Evolutionary conservation across 352 stramenopile species (phyloP), one percentile per base, ranked within the genome.

Genomic region (Pythium phragmitis): DNA sequence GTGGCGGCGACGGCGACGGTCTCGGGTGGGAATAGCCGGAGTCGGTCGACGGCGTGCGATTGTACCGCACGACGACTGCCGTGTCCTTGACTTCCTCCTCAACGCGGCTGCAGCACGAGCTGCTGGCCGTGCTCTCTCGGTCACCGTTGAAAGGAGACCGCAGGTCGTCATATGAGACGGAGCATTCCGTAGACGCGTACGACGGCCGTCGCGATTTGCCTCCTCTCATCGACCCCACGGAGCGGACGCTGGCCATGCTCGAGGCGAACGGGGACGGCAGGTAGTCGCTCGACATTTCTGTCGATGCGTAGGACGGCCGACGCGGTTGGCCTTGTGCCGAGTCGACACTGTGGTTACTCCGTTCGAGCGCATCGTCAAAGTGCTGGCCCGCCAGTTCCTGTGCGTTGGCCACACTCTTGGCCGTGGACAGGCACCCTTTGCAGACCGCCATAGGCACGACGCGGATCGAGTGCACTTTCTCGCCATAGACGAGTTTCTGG

Each of bases 341-440:
- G 26, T 28, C 26, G 26, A 28, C 26, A 28, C 26, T 28, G 26
- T 28, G 26, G 26, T 28, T 2, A 4, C 26, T 28, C 4, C 17
- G 50, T 23, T 7, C 36, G 50, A 7, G 34, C 26, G 26, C 26
- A 28, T 28, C 26, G 26, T 28, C 52, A 49, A 59, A 59, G 19
- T 59, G 37, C 37, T 51, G 47, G 39, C 41, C 23, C 23, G 53
- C 53, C 11, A 60, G 39, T 1, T 33, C 39, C 8, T 11, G 9
- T 16, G 26, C 21, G 2, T 39, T 39, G 28, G 16, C 28, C 21
- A 28, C 39, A 16, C n/a, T 13, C 26, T 28, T 11, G n/a, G 55
- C 42, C 16, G 26, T 51, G 7, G 55, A 13, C 6, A 42, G 21
- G 45, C 55, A 62, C 11, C 42, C 30, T 7, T 53, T 62, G 55